A percentile compares a stretch with the other conserved stretches of the same genome.
These are phyloP conservation scores for Handroanthus guayacan DNA, from an alignment of 257 asterid genomes.

Conservation along the genomic window DNA sequence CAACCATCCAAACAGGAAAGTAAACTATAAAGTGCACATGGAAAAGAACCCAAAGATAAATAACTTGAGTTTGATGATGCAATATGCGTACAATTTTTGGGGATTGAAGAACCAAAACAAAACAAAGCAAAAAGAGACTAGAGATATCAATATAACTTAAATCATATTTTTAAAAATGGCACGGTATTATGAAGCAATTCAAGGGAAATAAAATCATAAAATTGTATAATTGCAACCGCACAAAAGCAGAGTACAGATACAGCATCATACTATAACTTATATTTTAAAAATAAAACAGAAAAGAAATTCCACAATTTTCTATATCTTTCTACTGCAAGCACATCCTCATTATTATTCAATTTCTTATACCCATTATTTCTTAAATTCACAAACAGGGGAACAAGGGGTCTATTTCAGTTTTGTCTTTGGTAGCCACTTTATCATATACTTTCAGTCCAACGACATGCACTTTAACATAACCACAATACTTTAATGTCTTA, in stretches of 20 bases:
- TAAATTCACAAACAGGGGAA: background rate
- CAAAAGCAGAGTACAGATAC: too few species aligned
- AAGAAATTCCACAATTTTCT: too few species aligned
- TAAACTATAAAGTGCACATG: too few species aligned
- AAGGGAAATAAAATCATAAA: background rate
- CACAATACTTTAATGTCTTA: slow-evolving; percentile 8
- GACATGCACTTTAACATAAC: slow-evolving; percentile 15
- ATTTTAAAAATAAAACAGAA: too few species aligned
- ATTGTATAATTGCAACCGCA: background rate
- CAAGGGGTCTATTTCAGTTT: background rate
- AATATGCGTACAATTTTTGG: background rate
- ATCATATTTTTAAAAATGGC: background rate
- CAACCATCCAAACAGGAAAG: too few species aligned
- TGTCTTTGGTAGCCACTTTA: slow-evolving; percentile 10
- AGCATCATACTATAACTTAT: too few species aligned
- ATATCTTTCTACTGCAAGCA: too few species aligned
- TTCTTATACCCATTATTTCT: background rate
- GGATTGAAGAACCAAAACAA: background rate
- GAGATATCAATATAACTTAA: background rate
- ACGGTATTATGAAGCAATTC: slow-evolving; percentile 4
- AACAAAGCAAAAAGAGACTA: slow-evolving; percentile 3
- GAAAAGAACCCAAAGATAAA: too few species aligned
- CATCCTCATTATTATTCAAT: too few species aligned
- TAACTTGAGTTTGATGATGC: too few species aligned
- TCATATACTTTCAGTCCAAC: slow-evolving; percentile 30